Percentiles rank a stretch among this genome's conserved stretches.
These are phyloP conservation scores for Diutina rugosa DNA, from an alignment of 1,139 yeast genomes.

Conservation along the genomic window DNA sequence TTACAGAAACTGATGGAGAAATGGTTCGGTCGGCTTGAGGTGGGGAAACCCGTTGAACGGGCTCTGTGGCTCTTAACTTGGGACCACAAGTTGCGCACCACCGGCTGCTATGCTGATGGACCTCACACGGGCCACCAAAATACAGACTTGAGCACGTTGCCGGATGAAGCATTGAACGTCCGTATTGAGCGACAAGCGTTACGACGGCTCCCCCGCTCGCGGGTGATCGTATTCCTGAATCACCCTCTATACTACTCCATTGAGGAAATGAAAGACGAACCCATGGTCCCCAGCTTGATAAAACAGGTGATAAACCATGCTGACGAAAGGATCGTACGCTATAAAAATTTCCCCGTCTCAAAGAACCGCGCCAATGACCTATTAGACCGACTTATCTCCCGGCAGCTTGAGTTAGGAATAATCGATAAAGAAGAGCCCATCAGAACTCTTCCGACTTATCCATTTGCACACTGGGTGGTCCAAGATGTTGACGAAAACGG, in stretches of 20 bases:
- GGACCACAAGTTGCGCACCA: conserved; percentile 42
- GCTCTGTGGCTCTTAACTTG: conserved; percentile 69
- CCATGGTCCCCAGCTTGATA: conserved; percentile 53
- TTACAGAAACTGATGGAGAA: conserved; percentile 62
- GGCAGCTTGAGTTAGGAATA: conserved; percentile 45
- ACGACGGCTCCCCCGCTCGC: conserved; percentile 33
- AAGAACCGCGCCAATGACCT: conserved; percentile 49
- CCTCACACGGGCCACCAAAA: background rate
- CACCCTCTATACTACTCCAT: conserved; percentile 60
- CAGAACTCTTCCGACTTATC: conserved; percentile 49
- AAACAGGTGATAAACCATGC: conserved; percentile 53
- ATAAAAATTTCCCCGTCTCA: conserved; percentile 44
- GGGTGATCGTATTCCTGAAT: conserved; percentile 42
- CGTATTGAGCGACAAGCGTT: conserved; percentile 47
- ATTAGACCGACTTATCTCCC: conserved; percentile 39
- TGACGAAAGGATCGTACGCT: conserved; percentile 50
- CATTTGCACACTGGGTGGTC: conserved; percentile 42
- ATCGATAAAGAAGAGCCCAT: conserved; percentile 44
- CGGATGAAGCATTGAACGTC: conserved; percentile 29
- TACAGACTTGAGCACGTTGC: background rate
- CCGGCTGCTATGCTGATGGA: background rate
- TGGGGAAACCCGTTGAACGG: conserved; percentile 52
- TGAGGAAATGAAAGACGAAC: conserved; percentile 72
- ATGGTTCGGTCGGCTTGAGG: conserved; percentile 52
- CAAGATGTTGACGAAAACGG: conserved; percentile 20